A percentile compares a stretch with the other conserved stretches of the same genome.
These are phyloP conservation scores for Ogataea hybrid DNA, from an alignment of 1,139 yeast species.

Conservation along the genomic window DNA sequence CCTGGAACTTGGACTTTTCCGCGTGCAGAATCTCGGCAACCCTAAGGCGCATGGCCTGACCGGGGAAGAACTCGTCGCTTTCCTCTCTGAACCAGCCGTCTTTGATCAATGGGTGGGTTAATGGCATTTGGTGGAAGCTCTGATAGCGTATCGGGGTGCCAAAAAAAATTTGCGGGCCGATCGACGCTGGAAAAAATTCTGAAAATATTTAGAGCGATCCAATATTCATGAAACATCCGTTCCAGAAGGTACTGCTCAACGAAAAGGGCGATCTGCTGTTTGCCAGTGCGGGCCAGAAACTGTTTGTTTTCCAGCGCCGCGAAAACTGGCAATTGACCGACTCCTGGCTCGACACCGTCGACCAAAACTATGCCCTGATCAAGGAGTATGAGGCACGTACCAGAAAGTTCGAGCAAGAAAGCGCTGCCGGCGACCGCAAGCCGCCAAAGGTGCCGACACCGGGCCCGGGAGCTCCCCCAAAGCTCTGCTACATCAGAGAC, in stretches of 20 bases:
- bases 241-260: conserved; percentile 51
- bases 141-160: not conserved
- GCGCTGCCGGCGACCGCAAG: conserved; percentile 32
- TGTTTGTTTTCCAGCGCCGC: conserved; percentile 46
- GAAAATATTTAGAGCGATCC: not conserved
- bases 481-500: conserved; percentile 64
- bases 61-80: conserved; percentile 90
- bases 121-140: conserved; percentile 3
- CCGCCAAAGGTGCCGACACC: conserved; percentile 48
- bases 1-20: conserved; percentile 79
- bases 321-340: conserved; percentile 29
- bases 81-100: conserved; percentile 95
- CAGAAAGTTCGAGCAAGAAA: conserved; percentile 33
- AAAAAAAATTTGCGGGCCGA: conserved; percentile 11
- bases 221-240: conserved; percentile 58
- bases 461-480: conserved; percentile 66
- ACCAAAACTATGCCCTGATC: conserved; percentile 40
- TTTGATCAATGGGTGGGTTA: conserved; percentile 30
- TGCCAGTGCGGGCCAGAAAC: conserved; percentile 54
- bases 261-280: conserved; percentile 46
- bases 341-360: conserved; percentile 58
- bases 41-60: conserved; percentile 86
- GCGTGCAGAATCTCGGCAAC: conserved; percentile 76
- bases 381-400: conserved; percentile 46
- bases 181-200: conserved; percentile 7